Base-by-base conservation (phyloP, 371 early-diverging fungal species). In the Fennellomyces sp. region DNA sequence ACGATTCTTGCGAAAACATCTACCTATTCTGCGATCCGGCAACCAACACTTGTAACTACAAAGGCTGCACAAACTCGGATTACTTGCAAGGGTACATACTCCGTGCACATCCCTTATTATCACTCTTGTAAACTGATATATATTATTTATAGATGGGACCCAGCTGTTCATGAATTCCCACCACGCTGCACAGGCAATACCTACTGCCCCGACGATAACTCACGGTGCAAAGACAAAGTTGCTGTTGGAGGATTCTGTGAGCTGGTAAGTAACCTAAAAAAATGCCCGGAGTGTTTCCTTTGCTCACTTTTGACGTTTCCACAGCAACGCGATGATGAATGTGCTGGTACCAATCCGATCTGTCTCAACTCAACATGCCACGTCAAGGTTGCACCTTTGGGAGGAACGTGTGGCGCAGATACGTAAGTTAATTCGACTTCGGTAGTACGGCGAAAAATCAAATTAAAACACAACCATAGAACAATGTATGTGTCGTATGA, bases 251-350 rank as follows among this genome's bases (percentile, higher is more conserved):
- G 69, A n/a, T 52, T 27, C 2, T 81, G 81, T 64, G 78, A 77
- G 50, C 50, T 64, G 23, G 74, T 69, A 61, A 38, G 66, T 47
- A 26, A 48, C 13, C n/a, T n/a, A n/a, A n/a, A n/a, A n/a, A n/a
- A n/a, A n/a, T n/a, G n/a, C n/a, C n/a, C n/a, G n/a, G n/a, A n/a
- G n/a, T n/a, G n/a, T n/a, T n/a, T n/a, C n/a, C n/a, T n/a, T n/a
- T n/a, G n/a, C n/a, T 36, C n/a, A 15, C 47, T 6, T 45, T 28
- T 38, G 12, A 60, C 2, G n/a, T n/a, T n/a, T n/a, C n/a, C 17
- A 50, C 30, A 78, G 79, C 73, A 76, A 72, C 70, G 78, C 38
- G 78, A 77, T 53, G 76, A 77, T 60, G 81, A 81, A 55, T 77
- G 81, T 50, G 26, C 58, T 2, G 78, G 76, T 5, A 28, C 23